A percentile compares a stretch with the other conserved stretches of the same genome.
Evolutionary conservation across 805 yeast genomes (phyloP).

Genomic region (Saccharomycopsis synnaedendra): DNA sequence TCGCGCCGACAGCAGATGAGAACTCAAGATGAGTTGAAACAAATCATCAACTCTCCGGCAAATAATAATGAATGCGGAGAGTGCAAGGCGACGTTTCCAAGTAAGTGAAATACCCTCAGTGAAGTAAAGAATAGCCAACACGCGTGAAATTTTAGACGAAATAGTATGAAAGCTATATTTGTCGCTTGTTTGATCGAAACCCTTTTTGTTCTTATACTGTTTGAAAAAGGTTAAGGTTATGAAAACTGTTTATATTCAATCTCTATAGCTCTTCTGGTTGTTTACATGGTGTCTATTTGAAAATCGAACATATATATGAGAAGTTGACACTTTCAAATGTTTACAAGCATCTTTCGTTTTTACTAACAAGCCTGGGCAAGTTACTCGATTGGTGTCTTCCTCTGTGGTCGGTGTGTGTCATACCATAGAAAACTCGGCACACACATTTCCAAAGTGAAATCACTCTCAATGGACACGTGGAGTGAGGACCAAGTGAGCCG

Average conservation of each 20-base stretch:
- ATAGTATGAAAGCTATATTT: not conserved
- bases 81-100: conserved; percentile 59
- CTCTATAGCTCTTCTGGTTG: conserved; percentile 15
- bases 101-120: conserved; percentile 22
- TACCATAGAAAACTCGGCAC: conserved; percentile 57
- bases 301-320: not conserved
- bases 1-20: conserved; percentile 32
- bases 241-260: no score
- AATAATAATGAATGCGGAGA: conserved; percentile 73
- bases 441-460: conserved; percentile 54
- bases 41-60: conserved; percentile 43
- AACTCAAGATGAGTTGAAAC: conserved; percentile 41
- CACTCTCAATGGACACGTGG: conserved; percentile 70
- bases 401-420: conserved; percentile 81
- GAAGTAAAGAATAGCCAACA: not conserved
- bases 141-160: not conserved
- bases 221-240: no score
- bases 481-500: conserved; percentile 37
- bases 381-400: conserved; percentile 42
- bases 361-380: conserved; percentile 23
- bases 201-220: no score
- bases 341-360: not conserved
- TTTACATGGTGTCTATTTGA: not conserved
- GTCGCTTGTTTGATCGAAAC: no score
- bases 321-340: not conserved